Percentiles rank a stretch among this genome's conserved stretches.
Evolutionary conservation across 2,329 filamentous ascomycete genomes (phyloP).

Genomic region (Pyrenochaeta sp.): DNA sequence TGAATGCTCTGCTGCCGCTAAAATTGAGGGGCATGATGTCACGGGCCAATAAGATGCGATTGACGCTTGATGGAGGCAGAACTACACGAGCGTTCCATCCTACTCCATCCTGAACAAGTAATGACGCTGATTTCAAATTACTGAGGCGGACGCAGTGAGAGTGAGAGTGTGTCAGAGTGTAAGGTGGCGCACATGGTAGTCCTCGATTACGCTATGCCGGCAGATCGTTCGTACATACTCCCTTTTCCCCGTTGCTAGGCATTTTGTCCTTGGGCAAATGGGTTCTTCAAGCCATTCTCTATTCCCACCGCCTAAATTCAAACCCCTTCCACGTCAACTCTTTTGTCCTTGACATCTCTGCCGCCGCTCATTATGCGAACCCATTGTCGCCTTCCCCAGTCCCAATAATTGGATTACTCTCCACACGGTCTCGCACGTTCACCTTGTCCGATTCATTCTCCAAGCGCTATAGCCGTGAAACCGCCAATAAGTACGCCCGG

Average conservation of each 20-base stretch:
- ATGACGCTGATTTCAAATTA: too few species aligned
- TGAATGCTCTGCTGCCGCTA: conserved; percentile 3
- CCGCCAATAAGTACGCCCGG: conserved; percentile 3
- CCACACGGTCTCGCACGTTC: neutral
- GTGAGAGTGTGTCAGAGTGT: neutral
- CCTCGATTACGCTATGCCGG: neutral
- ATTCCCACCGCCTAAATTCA: too few species aligned
- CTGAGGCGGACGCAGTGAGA: too few species aligned
- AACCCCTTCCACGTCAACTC: too few species aligned
- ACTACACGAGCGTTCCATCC: neutral
- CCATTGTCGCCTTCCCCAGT: too few species aligned
- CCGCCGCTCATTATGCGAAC: too few species aligned
- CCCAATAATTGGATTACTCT: too few species aligned
- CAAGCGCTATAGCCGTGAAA: neutral
- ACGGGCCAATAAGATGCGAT: conserved; percentile 10
- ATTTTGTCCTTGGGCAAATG: too few species aligned
- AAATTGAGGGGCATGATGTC: conserved; percentile 19
- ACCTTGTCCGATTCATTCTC: neutral
- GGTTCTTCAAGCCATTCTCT: too few species aligned
- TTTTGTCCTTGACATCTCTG: too few species aligned
- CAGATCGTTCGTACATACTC: neutral
- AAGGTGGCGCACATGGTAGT: neutral
- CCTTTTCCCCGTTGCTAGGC: neutral
- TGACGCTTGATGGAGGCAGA: neutral
- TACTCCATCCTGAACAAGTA: too few species aligned